A percentile compares a stretch with the other conserved stretches of the same genome.
These are phyloP conservation scores for Astraeus odoratus DNA, from an alignment of 768 basidiomycete genomes.

Conservation along the genomic window DNA sequence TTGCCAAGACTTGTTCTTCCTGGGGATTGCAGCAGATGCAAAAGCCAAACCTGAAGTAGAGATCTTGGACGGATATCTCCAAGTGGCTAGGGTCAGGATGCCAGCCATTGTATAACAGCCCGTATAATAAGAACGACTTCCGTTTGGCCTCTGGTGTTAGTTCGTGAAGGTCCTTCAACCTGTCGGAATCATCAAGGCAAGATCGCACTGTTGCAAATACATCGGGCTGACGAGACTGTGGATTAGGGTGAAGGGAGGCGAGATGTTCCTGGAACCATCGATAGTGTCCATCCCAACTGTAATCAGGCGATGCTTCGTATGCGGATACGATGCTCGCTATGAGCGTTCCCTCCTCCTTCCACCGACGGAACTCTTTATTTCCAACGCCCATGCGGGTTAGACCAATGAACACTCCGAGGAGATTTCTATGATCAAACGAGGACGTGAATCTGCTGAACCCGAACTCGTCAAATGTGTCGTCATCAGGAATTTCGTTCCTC, in stretches of 20 bases:
- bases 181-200: background rate
- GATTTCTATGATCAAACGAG: constrained; percentile 6
- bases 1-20: background rate
- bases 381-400: constrained; percentile 16
- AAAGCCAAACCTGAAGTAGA: constrained; percentile 11
- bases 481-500: constrained; percentile 17
- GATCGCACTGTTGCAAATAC: background rate
- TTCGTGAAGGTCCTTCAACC: background rate
- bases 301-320: constrained; percentile 17
- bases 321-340: constrained; percentile 23
- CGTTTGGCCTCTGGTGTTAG: background rate
- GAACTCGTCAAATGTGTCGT: constrained; percentile 29
- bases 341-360: constrained; percentile 24
- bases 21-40: background rate
- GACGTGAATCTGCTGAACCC: constrained; percentile 23
- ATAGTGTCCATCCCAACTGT: constrained; percentile 23
- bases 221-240: background rate
- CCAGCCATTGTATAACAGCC: background rate
- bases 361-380: constrained; percentile 21
- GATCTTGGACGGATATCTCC: background rate
- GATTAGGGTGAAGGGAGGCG: constrained; percentile 17
- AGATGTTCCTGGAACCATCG: constrained; percentile 30
- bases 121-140: background rate
- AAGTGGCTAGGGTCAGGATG: background rate
- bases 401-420: constrained; percentile 27